phyloP scores from a whole-genome alignment of 371 early-diverging fungal species.

The Syncephalastrum monosporum region DNA sequence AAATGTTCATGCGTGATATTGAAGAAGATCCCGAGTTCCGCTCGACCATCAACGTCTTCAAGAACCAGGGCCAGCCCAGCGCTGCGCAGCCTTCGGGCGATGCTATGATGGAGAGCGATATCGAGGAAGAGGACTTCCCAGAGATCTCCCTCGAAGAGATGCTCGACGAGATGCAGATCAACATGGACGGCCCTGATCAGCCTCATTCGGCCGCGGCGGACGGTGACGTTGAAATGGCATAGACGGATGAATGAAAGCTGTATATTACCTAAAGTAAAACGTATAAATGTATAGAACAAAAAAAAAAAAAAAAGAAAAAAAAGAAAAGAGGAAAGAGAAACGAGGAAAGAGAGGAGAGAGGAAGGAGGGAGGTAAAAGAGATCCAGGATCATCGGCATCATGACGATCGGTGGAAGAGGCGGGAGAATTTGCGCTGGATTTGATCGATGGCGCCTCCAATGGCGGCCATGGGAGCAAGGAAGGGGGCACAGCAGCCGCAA shows the following conservation, averaged over 20 bases:
- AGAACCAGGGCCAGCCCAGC: slow-evolving; percentile 35
- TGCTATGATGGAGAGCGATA: slow-evolving; percentile 51
- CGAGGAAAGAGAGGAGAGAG: too few relatives aligned
- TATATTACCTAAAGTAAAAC: slow-evolving; percentile 1
- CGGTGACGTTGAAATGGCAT: slow-evolving; percentile 34
- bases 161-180: slow-evolving; percentile 80
- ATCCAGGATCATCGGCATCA: too few relatives aligned
- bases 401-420: background rate
- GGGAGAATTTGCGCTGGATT: slow-evolving; percentile 22
- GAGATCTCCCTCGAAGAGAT: slow-evolving; percentile 90
- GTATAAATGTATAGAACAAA: too few relatives aligned
- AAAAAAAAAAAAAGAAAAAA: too few relatives aligned
- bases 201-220: slow-evolving; percentile 20
- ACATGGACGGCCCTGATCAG: slow-evolving; percentile 55
- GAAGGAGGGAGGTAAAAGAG: too few relatives aligned
- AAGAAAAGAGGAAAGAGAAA: too few relatives aligned
- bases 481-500: slow-evolving; percentile 27
- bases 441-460: slow-evolving; percentile 33
- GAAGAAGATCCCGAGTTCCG: slow-evolving; percentile 97
- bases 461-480: slow-evolving; percentile 30
- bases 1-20: slow-evolving; percentile 90
- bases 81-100: slow-evolving; percentile 45
- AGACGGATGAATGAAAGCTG: slow-evolving; percentile 3
- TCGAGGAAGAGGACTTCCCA: slow-evolving; percentile 85
- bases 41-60: slow-evolving; percentile 90